These are phyloP conservation scores for Serendipita sp. DNA, from an alignment of 768 basidiomycete genomes.

Conservation along the genomic window DNA sequence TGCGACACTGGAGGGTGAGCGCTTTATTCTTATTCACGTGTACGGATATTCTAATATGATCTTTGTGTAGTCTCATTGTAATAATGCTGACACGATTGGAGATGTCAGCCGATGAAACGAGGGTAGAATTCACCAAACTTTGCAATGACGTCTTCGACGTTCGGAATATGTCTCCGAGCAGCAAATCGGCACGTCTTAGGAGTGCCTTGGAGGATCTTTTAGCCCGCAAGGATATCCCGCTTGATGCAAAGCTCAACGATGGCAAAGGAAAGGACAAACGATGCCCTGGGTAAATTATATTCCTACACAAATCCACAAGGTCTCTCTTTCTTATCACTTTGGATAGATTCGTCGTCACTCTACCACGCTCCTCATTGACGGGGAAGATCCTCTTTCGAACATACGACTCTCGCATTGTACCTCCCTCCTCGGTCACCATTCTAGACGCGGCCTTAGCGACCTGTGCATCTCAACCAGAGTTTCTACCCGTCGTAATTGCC, in stretches of 20 bases:
- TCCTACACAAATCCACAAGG: no score
- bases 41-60: not conserved
- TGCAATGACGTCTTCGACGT: not conserved
- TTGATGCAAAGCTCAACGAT: not conserved
- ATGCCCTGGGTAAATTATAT: no score
- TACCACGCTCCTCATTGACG: not conserved
- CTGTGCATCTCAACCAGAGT: not conserved
- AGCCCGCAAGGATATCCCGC: not conserved
- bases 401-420: not conserved
- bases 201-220: not conserved
- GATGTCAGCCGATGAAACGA: not conserved
- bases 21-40: not conserved
- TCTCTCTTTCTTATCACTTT: no score
- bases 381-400: not conserved
- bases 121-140: not conserved
- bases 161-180: not conserved
- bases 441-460: not conserved
- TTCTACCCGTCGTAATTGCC: not conserved
- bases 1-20: not conserved
- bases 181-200: not conserved
- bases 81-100: not conserved
- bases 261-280: not conserved
- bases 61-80: not conserved
- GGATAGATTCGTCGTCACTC: not conserved
- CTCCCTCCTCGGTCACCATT: not conserved